Percentiles rank a stretch among this genome's conserved stretches.
phyloP scores from a whole-genome alignment of 2,329 filamentous ascomycete genomes.

The Thermomyces lanuginosus region DNA sequence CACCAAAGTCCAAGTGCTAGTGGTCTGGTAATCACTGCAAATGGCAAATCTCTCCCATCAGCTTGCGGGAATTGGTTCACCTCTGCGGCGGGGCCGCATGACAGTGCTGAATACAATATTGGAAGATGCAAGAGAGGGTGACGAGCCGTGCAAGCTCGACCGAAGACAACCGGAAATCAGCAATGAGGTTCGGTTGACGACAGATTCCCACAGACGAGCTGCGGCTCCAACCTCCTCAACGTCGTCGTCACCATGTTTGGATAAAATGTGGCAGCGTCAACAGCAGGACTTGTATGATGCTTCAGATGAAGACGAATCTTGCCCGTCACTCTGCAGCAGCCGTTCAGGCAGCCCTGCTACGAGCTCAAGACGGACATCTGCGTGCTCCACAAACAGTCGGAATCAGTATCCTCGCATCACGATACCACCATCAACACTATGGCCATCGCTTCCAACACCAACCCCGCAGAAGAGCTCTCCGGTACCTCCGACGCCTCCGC shows the following conservation, averaged over 20 bases:
- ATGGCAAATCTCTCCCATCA: slow-evolving; percentile 35
- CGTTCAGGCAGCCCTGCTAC: slow-evolving; percentile 34
- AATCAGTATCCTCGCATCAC: slow-evolving; percentile 41
- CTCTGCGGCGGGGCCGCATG: slow-evolving; percentile 41
- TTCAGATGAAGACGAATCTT: slow-evolving; percentile 55
- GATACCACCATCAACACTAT: slow-evolving; percentile 42
- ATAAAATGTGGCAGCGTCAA: slow-evolving; percentile 47
- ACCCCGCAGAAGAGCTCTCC: slow-evolving; percentile 34
- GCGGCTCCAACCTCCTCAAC: slow-evolving; percentile 19
- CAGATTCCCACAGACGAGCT: slow-evolving; percentile 11
- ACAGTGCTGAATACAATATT: slow-evolving; percentile 49
- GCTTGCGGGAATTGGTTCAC: slow-evolving; percentile 35
- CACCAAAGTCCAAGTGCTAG: slow-evolving; percentile 9
- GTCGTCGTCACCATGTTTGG: slow-evolving; percentile 25
- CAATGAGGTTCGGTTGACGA: too few relatives aligned
- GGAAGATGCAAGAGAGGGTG: slow-evolving; percentile 31
- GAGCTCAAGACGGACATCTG: slow-evolving; percentile 23
- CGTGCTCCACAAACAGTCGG: slow-evolving; percentile 23
- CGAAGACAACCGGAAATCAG: slow-evolving; percentile 15
- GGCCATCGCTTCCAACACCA: slow-evolving; percentile 38
- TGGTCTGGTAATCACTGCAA: slow-evolving; percentile 15
- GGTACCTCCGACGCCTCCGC: slow-evolving; percentile 33
- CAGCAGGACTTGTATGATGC: slow-evolving; percentile 69
- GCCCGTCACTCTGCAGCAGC: slow-evolving; percentile 32
- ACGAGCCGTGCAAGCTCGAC: slow-evolving; percentile 15